Conservation (phyloP, 2,329 filamentous ascomycete genomes). For the Diaporthe citriasiana region DNA sequence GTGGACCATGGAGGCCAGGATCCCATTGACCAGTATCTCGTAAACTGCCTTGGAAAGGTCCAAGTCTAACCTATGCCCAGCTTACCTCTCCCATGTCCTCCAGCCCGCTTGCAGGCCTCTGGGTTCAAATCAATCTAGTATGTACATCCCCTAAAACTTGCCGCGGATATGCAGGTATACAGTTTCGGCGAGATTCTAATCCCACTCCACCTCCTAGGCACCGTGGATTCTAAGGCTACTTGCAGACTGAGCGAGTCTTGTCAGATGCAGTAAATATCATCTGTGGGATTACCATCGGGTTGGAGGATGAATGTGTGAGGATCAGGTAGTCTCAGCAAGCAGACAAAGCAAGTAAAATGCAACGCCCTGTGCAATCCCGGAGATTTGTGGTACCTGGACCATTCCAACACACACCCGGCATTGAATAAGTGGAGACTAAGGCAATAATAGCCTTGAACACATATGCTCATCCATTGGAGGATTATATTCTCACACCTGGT, state of each 20-base stretch:
- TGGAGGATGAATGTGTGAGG: slow-evolving; percentile 56
- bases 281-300: slow-evolving; percentile 63
- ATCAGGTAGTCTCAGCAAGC: background rate
- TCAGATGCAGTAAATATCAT: slow-evolving; percentile 63
- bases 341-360: background rate
- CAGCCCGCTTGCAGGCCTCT: no score
- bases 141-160: slow-evolving; percentile 63
- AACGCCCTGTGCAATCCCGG: background rate
- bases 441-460: no score
- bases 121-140: slow-evolving; percentile 63
- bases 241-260: slow-evolving; percentile 57
- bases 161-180: slow-evolving; percentile 64
- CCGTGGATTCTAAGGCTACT: slow-evolving; percentile 62
- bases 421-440: background rate
- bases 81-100: no score
- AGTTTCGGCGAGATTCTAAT: slow-evolving; percentile 67
- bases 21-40: slow-evolving; percentile 43
- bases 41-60: slow-evolving; percentile 47
- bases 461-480: no score
- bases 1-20: slow-evolving; percentile 38
- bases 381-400: no score
- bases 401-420: background rate
- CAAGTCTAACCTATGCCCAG: slow-evolving; percentile 51
- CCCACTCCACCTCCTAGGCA: slow-evolving; percentile 65
- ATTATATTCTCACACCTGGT: no score